A percentile compares a stretch with the other conserved stretches of the same genome.
phyloP scores from a whole-genome alignment of 1,284 basidiomycete species.

The Mrakiaceae sp. region DNA sequence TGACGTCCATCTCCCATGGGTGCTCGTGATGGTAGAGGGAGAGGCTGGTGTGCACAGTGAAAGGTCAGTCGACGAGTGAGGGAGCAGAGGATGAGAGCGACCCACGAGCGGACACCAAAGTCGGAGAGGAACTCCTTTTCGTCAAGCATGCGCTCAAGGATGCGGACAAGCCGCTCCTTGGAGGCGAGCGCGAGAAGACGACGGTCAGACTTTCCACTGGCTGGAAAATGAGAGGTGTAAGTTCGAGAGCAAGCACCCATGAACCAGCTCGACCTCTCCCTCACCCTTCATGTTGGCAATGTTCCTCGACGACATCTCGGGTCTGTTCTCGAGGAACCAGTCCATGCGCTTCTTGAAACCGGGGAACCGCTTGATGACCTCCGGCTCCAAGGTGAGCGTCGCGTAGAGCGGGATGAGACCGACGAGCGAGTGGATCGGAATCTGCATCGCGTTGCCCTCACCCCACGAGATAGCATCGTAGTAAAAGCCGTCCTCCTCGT shows the following conservation, averaged over 20 bases:
- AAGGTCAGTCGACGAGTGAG: neutral
- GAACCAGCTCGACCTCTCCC: constrained; percentile 7
- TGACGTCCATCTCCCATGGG: constrained; percentile 89
- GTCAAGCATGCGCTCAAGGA: constrained; percentile 92
- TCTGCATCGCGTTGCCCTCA: constrained; percentile 66
- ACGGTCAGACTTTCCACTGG: constrained; percentile 70
- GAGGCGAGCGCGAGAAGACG: constrained; percentile 78
- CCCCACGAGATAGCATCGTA: constrained; percentile 92
- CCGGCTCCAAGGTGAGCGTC: constrained; percentile 83
- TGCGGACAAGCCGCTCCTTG: constrained; percentile 76
- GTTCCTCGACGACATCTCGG: constrained; percentile 74
- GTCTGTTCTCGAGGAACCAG: constrained; percentile 92
- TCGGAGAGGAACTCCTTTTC: constrained; percentile 93
- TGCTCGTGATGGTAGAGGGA: constrained; percentile 82
- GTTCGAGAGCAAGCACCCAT: too few relatives aligned
- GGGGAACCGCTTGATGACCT: constrained; percentile 77
- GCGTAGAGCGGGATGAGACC: constrained; percentile 93
- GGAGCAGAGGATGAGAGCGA: constrained; percentile 20
- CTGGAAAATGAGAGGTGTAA: constrained; percentile 33
- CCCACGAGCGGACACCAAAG: constrained; percentile 86
- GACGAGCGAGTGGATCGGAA: constrained; percentile 85
- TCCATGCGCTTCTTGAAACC: constrained; percentile 98
- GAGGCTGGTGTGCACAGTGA: constrained; percentile 41
- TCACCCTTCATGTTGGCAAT: constrained; percentile 91
- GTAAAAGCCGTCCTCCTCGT: constrained; percentile 92